Percentiles rank a stretch among this genome's conserved stretches.
phyloP scores from a whole-genome alignment of 2,329 filamentous ascomycete species.

The Amesomyces nigricolor region DNA sequence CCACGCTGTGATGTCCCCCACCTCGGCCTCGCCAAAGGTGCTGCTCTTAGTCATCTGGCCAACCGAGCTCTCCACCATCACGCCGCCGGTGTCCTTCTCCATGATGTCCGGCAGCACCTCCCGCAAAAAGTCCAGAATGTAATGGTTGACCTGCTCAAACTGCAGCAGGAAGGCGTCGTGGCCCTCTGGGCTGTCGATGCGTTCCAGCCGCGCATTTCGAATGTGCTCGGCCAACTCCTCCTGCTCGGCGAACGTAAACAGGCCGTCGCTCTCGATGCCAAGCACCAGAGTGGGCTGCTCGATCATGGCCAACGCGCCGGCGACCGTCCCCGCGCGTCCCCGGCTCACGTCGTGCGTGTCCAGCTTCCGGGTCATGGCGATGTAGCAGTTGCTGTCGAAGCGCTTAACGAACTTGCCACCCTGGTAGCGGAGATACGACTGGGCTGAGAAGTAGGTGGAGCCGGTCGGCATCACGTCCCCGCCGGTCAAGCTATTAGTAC shows the following conservation, averaged over 20 bases:
- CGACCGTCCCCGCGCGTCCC: conserved; percentile 61
- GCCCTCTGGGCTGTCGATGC: conserved; percentile 89
- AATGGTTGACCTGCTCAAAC: conserved; percentile 92
- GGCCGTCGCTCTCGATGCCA: conserved; percentile 89
- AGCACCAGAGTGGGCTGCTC: conserved; percentile 86
- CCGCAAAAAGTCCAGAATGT: conserved; percentile 77
- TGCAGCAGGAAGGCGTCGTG: conserved; percentile 95
- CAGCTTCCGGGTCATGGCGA: conserved; percentile 94
- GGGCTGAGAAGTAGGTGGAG: conserved; percentile 93
- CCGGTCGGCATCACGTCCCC: conserved; percentile 49
- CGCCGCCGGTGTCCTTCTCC: conserved; percentile 49
- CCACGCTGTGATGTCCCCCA: conserved; percentile 95
- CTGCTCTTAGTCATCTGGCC: conserved; percentile 74
- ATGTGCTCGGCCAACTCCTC: conserved; percentile 82
- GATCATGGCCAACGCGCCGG: conserved; percentile 72
- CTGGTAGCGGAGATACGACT: conserved; percentile 96
- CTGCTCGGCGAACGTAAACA: conserved; percentile 97
- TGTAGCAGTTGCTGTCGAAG: conserved; percentile 98
- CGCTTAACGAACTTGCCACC: conserved; percentile 93
- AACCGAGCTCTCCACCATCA: conserved; percentile 43
- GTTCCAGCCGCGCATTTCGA: conserved; percentile 68
- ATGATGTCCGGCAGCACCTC: conserved; percentile 86
- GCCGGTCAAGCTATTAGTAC: conserved; percentile 44
- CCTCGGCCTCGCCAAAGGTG: conserved; percentile 91
- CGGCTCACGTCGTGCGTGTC: conserved; percentile 95